Evolutionary conservation across 2,329 filamentous ascomycete genomes (phyloP).

Genomic region (Cadophora sp.): DNA sequence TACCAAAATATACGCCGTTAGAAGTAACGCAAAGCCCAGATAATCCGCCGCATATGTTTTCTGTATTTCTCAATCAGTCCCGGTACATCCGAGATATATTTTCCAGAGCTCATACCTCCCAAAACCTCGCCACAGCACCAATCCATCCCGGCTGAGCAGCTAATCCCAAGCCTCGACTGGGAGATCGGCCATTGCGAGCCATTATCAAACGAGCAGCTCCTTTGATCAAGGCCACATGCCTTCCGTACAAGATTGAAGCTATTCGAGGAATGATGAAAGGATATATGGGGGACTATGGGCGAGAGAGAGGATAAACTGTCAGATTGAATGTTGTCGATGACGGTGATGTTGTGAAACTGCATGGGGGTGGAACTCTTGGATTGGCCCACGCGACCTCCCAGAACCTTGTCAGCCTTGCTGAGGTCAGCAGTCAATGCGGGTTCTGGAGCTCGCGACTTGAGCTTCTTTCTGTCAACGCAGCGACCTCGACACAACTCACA

Average conservation of each 20-base stretch:
- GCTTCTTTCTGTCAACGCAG: not conserved
- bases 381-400: not conserved
- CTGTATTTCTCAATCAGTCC: slow-evolving; percentile 48
- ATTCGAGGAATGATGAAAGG: slow-evolving; percentile 19
- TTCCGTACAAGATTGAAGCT: slow-evolving; percentile 1
- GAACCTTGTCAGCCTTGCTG: slow-evolving; percentile 1
- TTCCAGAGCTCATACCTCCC: slow-evolving; percentile 36
- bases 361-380: not conserved
- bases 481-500: not conserved
- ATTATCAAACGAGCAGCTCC: slow-evolving; percentile 23
- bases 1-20: slow-evolving; percentile 70
- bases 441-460: not conserved
- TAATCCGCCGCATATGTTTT: slow-evolving; percentile 91
- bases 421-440: no score
- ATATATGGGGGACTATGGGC: not conserved
- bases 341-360: not conserved
- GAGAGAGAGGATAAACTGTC: not conserved
- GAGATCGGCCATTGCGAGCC: slow-evolving; percentile 33
- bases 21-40: slow-evolving; percentile 75
- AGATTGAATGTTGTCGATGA: not conserved
- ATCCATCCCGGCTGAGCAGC: slow-evolving; percentile 38
- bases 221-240: slow-evolving; percentile 18
- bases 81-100: not conserved
- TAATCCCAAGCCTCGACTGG: slow-evolving; percentile 30
- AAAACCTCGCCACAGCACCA: slow-evolving; percentile 44